A percentile compares a stretch with the other conserved stretches of the same genome.
phyloP scores from a whole-genome alignment of 768 basidiomycete genomes.

The Stropharia rugosoannulata region DNA sequence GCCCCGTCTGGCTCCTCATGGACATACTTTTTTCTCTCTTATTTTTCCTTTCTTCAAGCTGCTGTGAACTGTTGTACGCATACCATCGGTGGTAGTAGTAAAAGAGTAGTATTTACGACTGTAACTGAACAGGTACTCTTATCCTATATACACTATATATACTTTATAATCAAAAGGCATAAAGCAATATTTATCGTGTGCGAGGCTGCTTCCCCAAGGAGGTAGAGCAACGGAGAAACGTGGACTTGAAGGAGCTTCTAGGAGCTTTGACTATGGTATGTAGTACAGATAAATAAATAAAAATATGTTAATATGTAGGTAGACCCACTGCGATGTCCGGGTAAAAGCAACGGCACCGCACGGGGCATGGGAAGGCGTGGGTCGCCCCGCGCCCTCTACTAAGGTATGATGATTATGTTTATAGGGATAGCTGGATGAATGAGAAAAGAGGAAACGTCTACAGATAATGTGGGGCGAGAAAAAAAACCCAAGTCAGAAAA shows the following conservation, averaged over 20 bases:
- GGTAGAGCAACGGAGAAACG: neutral
- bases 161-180: constrained; percentile 6
- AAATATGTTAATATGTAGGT: constrained; percentile 3
- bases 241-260: neutral
- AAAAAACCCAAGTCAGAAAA: neutral
- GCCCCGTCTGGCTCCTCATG: neutral
- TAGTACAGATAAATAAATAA: constrained; percentile 11
- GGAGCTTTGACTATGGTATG: constrained; percentile 5
- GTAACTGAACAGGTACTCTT: constrained; percentile 6
- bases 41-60: neutral
- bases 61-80: constrained; percentile 13
- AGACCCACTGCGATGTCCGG: constrained; percentile 2
- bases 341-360: neutral
- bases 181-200: neutral
- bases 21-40: neutral
- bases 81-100: constrained; percentile 8
- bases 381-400: neutral
- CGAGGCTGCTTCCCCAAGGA: neutral
- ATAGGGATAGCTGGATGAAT: neutral
- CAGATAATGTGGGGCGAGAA: neutral
- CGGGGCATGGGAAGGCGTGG: neutral
- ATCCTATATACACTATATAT: constrained; percentile 18
- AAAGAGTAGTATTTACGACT: neutral
- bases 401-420: neutral
- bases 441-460: neutral